Conservation (phyloP, 768 basidiomycete genomes). For the Galerina marginata region DNA sequence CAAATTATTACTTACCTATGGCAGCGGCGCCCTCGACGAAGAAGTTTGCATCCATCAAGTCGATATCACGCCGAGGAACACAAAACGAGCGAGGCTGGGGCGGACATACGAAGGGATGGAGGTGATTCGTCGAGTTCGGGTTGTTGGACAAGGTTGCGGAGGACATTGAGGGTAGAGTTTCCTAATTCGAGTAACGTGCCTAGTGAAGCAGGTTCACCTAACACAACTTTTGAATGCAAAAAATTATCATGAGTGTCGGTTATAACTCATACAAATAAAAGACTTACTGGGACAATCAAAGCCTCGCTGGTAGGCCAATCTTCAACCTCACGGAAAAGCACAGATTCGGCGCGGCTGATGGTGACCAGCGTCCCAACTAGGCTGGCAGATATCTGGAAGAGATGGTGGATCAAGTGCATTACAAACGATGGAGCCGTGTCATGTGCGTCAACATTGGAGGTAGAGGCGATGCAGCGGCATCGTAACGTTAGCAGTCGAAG, state of each 20-base stretch:
- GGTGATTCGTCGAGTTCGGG: constrained; percentile 31
- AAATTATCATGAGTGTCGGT: background rate
- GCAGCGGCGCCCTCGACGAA: too few species aligned
- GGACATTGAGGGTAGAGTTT: constrained; percentile 75
- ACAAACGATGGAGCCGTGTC: constrained; percentile 53
- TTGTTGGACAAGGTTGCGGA: constrained; percentile 67
- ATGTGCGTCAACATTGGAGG: too few species aligned
- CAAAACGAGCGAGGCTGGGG: too few species aligned
- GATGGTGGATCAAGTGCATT: constrained; percentile 69
- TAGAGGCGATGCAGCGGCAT: too few species aligned
- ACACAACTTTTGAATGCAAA: constrained; percentile 85
- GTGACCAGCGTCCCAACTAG: constrained; percentile 72
- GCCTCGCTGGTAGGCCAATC: constrained; percentile 77
- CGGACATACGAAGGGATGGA: too few species aligned
- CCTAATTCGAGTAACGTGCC: constrained; percentile 89
- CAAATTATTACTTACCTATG: too few species aligned
- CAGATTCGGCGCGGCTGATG: constrained; percentile 70
- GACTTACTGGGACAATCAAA: constrained; percentile 73
- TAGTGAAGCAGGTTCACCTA: constrained; percentile 81
- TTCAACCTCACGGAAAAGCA: constrained; percentile 66
- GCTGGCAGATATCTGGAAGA: constrained; percentile 74
- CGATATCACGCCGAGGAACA: too few species aligned
- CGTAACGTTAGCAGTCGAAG: too few species aligned
- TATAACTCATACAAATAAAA: background rate
- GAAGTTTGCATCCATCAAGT: too few species aligned